These are phyloP conservation scores for Silene noctiflora DNA, from an alignment of 179 eudicot genomes.

Conservation along the genomic window DNA sequence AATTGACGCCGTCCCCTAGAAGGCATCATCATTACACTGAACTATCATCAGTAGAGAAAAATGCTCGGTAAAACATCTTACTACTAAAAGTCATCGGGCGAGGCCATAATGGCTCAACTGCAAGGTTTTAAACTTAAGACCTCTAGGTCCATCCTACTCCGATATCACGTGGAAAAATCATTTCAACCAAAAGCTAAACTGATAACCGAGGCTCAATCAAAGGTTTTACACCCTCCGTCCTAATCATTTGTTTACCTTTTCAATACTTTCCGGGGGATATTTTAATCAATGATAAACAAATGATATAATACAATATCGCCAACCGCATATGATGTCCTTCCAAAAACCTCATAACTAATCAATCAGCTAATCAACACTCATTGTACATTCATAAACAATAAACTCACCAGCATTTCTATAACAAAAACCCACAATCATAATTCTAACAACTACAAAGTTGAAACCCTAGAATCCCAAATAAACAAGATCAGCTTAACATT, in stretches of 20 bases:
- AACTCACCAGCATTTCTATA: neutral
- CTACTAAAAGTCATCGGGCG: neutral
- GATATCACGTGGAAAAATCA: neutral
- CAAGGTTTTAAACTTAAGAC: neutral
- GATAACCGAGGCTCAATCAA: neutral
- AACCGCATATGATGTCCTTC: neutral
- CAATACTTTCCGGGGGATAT: too few relatives aligned
- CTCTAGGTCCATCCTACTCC: neutral
- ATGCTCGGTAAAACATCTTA: neutral
- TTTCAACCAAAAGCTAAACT: neutral
- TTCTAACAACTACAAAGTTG: neutral
- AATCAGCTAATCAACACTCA: neutral
- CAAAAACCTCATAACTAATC: neutral
- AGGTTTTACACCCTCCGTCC: neutral
- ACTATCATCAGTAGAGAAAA: neutral
- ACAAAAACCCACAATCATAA: neutral
- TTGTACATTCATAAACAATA: neutral
- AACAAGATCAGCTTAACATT: neutral
- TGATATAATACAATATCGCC: too few relatives aligned
- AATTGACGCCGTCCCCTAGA: neutral
- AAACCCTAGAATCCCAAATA: conserved; percentile 12
- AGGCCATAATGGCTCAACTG: neutral
- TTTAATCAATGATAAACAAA: too few relatives aligned
- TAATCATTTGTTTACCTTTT: too few relatives aligned
- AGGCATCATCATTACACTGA: neutral